These are phyloP conservation scores for Clavispora carvajalis DNA, from an alignment of 805 yeast species.

Conservation along the genomic window DNA sequence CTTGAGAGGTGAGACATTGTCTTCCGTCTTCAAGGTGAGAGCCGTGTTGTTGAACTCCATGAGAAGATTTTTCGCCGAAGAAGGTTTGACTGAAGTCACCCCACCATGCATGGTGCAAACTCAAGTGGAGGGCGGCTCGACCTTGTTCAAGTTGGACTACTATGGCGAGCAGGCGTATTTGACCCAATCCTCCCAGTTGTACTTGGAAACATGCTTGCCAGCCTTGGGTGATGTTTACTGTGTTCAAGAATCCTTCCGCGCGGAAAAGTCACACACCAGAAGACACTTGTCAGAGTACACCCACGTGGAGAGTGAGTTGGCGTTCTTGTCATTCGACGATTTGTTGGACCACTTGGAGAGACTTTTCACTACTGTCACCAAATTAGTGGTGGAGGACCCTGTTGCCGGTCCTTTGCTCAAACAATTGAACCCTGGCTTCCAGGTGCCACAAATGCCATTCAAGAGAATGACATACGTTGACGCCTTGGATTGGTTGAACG, in stretches of 20 bases:
- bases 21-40: conserved; percentile 92
- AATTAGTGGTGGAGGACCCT: conserved; percentile 82
- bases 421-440: conserved; percentile 89
- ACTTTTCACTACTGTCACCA: conserved; percentile 61
- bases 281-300: conserved; percentile 97
- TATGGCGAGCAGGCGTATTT: conserved; percentile 95
- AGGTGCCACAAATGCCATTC: conserved; percentile 81
- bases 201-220: conserved; percentile 93
- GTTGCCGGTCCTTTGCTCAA: conserved; percentile 84
- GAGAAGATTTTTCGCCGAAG: conserved; percentile 73
- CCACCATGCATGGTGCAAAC: conserved; percentile 99
- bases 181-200: conserved; percentile 95
- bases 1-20: conserved; percentile 92
- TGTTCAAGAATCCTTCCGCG: conserved; percentile 97
- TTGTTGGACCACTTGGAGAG: conserved; percentile 80
- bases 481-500: conserved; percentile 95
- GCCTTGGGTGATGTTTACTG: conserved; percentile 96
- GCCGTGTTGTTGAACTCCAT: conserved; percentile 69
- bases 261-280: conserved; percentile 97
- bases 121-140: conserved; percentile 99
- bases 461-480: conserved; percentile 85
- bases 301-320: conserved; percentile 92
- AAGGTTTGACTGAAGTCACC: conserved; percentile 81
- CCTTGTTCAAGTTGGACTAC: conserved; percentile 86
- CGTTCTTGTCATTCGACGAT: conserved; percentile 83